Evolutionary conservation across 192 early-diverging fungal genomes (phyloP), one percentile per base, ranked within the genome.

Genomic region (Rhizophagus clarus): DNA sequence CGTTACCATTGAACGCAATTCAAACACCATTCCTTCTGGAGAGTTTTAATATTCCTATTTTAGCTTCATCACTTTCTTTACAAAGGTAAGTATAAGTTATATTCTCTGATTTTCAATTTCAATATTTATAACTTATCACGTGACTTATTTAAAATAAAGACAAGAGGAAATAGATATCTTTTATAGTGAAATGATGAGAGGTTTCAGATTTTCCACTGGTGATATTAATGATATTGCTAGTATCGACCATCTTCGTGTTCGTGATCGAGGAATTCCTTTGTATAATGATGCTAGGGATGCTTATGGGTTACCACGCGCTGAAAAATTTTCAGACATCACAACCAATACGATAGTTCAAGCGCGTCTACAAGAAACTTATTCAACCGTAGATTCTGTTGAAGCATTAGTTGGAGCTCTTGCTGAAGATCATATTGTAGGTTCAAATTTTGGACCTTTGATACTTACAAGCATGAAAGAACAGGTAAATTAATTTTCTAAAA

Each of bases 381-480:
- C 60, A 24, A 81, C 28, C 15, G 28, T 74, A 26, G 74, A 81
- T 45, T 26, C 8, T 17, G 76, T 81, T 8, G 80, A 81, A 61
- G 45, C 61, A 34, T 62, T 40, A 12, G 10, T 66, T 31, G 80
- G 80, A 11, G 76, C 45, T 47, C 45, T 81, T 7, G 56, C 56
- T n/a, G 80, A 81, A 72, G 80, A 81, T 61, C 78, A 51, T 63
- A n/a, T 49, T 45, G 17, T n/a, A 12, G 72, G 45, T 49, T 73
- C 72, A 14, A 73, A 56, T 73, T 73, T 73, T 51, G 72, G 72
- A 24, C 40, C 22, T 0, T 49, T 73, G 29, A 49, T 73, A 26
- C 26, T 17, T 24, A 56, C 12, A 20, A 73, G 45, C 20, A 73
- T 73, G 49, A 45, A 10, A n/a, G 42, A 51, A 29, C 72, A 73